phyloP scores from a whole-genome alignment of 2,329 filamentous ascomycete species.

The Neofusicoccum parvum region DNA sequence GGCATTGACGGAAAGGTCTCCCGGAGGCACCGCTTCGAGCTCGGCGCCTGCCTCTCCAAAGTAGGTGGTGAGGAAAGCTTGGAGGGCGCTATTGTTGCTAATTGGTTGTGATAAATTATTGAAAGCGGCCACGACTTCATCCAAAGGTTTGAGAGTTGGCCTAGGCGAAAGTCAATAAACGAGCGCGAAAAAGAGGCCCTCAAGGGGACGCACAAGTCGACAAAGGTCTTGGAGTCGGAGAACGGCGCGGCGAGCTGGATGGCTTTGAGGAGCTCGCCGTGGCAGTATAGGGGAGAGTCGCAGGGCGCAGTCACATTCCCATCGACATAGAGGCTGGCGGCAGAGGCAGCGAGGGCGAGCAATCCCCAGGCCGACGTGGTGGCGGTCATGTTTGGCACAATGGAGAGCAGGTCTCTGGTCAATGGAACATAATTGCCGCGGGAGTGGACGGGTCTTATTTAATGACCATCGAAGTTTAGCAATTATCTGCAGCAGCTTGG shows the following conservation, averaged over 20 bases:
- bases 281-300: constrained; percentile 68
- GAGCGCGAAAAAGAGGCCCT: background rate
- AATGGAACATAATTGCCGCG: background rate
- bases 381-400: background rate
- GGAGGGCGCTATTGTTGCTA: constrained; percentile 63
- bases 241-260: constrained; percentile 67
- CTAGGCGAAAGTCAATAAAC: constrained; percentile 38
- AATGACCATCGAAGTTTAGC: background rate
- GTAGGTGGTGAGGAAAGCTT: constrained; percentile 63
- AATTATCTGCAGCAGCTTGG: background rate
- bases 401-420: background rate
- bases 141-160: constrained; percentile 61
- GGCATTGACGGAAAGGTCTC: constrained; percentile 58
- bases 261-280: constrained; percentile 63
- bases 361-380: background rate
- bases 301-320: constrained; percentile 65
- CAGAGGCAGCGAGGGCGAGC: background rate
- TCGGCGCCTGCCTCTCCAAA: constrained; percentile 67
- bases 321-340: constrained; percentile 58
- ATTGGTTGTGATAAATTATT: constrained; percentile 62
- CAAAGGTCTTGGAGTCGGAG: constrained; percentile 70
- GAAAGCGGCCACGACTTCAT: constrained; percentile 65
- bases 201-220: constrained; percentile 49
- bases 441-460: background rate
- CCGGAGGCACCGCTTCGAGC: constrained; percentile 56